These are phyloP conservation scores for Grigorovia yakushimaensis DNA, from an alignment of 805 yeast species.

Conservation along the genomic window DNA sequence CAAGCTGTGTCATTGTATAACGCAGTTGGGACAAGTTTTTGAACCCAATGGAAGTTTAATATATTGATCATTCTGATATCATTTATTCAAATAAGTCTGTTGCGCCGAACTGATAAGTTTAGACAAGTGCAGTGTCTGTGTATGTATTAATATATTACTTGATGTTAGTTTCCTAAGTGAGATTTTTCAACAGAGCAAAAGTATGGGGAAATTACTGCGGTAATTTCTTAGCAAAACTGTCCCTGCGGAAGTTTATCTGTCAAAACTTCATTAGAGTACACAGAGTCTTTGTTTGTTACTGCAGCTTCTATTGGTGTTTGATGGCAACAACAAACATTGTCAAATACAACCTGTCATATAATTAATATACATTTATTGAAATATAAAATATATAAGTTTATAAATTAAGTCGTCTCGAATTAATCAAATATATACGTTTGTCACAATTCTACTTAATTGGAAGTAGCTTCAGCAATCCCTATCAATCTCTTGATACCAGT, in stretches of 20 bases:
- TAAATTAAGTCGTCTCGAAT: background rate
- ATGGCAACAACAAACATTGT: no score
- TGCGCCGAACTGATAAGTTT: no score
- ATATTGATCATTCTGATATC: background rate
- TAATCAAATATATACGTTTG: no score
- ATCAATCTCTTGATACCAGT: conserved; percentile 83
- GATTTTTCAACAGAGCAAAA: background rate
- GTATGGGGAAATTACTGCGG: background rate
- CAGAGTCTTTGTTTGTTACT: no score
- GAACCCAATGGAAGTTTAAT: background rate
- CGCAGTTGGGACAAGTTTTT: background rate
- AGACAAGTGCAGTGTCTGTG: no score
- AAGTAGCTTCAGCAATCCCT: conserved; percentile 52
- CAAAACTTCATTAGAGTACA: no score
- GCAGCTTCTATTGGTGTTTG: no score
- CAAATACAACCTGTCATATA: background rate
- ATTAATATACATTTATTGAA: background rate
- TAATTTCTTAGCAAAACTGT: background rate
- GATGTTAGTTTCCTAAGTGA: background rate
- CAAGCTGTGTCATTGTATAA: background rate
- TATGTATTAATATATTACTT: background rate
- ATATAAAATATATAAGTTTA: no score
- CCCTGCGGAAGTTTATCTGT: no score
- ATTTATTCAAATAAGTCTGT: no score
- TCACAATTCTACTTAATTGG: background rate